Evolutionary conservation across 495 filamentous ascomycete genomes (phyloP), one percentile per base, ranked within the genome.

Genomic region (Coniosporium apollinis): DNA sequence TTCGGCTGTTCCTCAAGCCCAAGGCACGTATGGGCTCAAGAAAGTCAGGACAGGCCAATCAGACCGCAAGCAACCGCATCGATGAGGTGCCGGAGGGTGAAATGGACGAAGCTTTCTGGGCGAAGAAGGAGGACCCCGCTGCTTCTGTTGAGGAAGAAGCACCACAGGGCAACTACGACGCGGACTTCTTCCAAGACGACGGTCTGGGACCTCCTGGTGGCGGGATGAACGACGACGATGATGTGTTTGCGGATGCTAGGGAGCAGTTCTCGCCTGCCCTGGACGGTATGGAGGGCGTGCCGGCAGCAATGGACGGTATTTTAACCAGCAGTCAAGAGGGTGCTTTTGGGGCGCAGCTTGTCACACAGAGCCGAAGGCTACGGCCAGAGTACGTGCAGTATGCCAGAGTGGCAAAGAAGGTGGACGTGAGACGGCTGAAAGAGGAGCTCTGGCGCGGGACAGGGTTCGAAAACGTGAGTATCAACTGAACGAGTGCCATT

Each of bases 151-250:
- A 26, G 4, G 51, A 51, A 3, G 64, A 60, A 5, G 62, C 53
- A 7, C 73, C 51, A 54, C 41, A 19, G 14, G 76, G 74, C 30
- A 63, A 89, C 48, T 99, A 96, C 54, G 84, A 96, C 58, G 89
- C 91, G 30, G 81, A 96, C 46, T 99, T 96, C 70, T 99, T 96
- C 64, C 74, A 81, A 37, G 89, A 99, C 47, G 87, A 94, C 53
- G 83, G 74, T n/a, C 65, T 93, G 36, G 73, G 76, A 7, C 21
- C 34, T 22, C 74, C 80, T 42, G 67, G 72, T 4, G 76, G 74
- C 15, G 80, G 73, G 22, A 68, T 68, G 45, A 73, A 79, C 33
- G 76, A 78, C 22, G 83, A 89, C 46, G 82, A 83, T 18, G 68
- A 81, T 32, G 71, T 72, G 43, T 96, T 96, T 49, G 81, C 85